Base-by-base conservation (phyloP, 2,329 filamentous ascomycete species). In the Nannizzia gypsea region DNA sequence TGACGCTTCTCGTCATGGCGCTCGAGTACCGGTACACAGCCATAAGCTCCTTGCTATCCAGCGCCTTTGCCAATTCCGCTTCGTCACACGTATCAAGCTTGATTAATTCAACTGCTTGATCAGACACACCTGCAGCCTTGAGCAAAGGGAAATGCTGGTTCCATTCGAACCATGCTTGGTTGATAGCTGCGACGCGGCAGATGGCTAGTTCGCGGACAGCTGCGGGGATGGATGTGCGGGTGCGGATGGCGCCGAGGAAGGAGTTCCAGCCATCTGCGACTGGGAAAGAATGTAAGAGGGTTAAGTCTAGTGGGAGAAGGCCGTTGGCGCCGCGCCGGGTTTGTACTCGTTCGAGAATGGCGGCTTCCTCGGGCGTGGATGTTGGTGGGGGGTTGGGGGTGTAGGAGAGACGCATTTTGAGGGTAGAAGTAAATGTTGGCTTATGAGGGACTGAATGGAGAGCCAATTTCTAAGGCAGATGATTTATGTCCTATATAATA, bases 151-250 rank as follows among this genome's bases (percentile, higher is more conserved):
- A 85, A 70, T 95, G 90, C 59, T 89, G 83, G 38, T 76, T 81
- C 89, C 88, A 95, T 72, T 95, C 90, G 72, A 90, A 95, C 84
- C 87, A 89, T 1, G 90, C 90, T 17, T 80, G 73, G 73, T 95
- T 95, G 67, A 89, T 81, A 15, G 87, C 84, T 11, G 90, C 90
- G 13, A 95, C 87, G 56, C 89, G 82, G 67, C 84, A 89, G 66
- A 95, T 91, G 64, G 88, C 86, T 17, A 91, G 78, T 76, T 95
- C 89, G 65, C 88, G 84, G 58, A 90, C 67, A 36, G 74, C 69
- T 2, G 74, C 70, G 2, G 78, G 68, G 2, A 83, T 72, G 11
- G 74, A 77, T 4, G 79, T 83, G 60, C 73, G 70, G 1, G 78
- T 81, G 50, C 81, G 78, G 50, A 83, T 80, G 40, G 80, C 74